Evolutionary conservation across 139 green algal species (phyloP).

Genomic region (Auxenochlorella pyrenoidosa): DNA sequence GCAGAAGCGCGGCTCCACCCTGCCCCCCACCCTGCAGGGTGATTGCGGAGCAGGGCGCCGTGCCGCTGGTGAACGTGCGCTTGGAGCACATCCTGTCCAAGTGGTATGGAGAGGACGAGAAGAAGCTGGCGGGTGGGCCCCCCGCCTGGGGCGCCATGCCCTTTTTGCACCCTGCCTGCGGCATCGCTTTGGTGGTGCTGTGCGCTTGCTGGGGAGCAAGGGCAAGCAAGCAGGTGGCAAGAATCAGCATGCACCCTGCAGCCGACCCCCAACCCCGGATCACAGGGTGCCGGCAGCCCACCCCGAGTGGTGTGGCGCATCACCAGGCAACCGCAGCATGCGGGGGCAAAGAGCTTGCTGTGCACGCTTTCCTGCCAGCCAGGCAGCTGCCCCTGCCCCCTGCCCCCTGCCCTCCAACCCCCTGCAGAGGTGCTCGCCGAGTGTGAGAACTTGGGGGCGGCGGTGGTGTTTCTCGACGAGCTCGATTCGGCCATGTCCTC

Average conservation of each 20-base stretch:
- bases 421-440: slow-evolving; percentile 43
- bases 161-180: too few species aligned
- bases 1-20: too few species aligned
- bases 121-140: slow-evolving; percentile 65
- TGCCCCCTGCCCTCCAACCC: background rate
- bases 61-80: slow-evolving; percentile 92
- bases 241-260: too few species aligned
- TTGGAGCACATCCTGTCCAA: slow-evolving; percentile 85
- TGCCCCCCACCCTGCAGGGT: background rate
- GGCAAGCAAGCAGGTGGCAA: background rate
- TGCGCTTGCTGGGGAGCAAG: background rate
- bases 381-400: background rate
- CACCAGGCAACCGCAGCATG: too few species aligned
- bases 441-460: slow-evolving; percentile 46
- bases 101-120: slow-evolving; percentile 87
- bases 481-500: slow-evolving; percentile 39
- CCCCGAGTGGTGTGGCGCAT: too few species aligned
- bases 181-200: too few species aligned
- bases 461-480: slow-evolving; percentile 90
- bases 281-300: too few species aligned
- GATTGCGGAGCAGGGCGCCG: slow-evolving; percentile 53
- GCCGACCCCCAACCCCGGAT: too few species aligned
- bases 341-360: too few species aligned
- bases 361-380: background rate
- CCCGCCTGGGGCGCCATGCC: too few species aligned